Percentiles rank a stretch among this genome's conserved stretches.
Conservation (phyloP, 2,329 filamentous ascomycete species). For the Stagonosporopsis cucurbitacearum region DNA sequence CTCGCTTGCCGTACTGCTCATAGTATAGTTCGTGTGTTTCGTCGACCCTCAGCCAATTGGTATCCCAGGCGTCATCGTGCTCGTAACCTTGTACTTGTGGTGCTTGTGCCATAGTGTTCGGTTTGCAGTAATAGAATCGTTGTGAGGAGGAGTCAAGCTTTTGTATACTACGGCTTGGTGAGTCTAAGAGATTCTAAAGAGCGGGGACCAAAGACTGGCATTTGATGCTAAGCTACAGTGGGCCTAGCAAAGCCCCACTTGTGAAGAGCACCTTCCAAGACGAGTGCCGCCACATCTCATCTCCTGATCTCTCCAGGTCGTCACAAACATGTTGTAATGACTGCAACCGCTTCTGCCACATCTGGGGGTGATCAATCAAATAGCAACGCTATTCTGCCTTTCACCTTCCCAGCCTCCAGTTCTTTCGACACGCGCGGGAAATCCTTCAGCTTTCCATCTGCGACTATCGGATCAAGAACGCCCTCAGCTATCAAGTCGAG, state of each 20-base stretch:
- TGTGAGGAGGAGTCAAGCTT: background rate
- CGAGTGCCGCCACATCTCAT: background rate
- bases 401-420: constrained; percentile 25
- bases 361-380: constrained; percentile 3
- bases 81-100: constrained; percentile 33
- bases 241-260: constrained; percentile 2
- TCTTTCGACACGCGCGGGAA: constrained; percentile 26
- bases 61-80: constrained; percentile 46
- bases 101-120: constrained; percentile 20
- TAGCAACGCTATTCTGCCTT: constrained; percentile 24
- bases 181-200: constrained; percentile 4
- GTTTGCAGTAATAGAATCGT: background rate
- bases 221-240: background rate
- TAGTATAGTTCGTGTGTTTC: constrained; percentile 48
- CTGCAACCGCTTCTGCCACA: background rate
- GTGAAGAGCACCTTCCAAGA: constrained; percentile 12
- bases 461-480: constrained; percentile 26
- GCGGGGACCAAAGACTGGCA: constrained; percentile 1
- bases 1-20: constrained; percentile 48
- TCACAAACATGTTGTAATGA: background rate
- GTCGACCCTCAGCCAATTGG: constrained; percentile 42
- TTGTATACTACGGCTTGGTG: constrained; percentile 1
- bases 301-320: background rate
- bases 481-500: constrained; percentile 25
- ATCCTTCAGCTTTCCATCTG: constrained; percentile 25